A percentile compares a stretch with the other conserved stretches of the same genome.
Evolutionary conservation across 208 protist species (phyloP).

Genomic region (Leishmania martiniquensis): DNA sequence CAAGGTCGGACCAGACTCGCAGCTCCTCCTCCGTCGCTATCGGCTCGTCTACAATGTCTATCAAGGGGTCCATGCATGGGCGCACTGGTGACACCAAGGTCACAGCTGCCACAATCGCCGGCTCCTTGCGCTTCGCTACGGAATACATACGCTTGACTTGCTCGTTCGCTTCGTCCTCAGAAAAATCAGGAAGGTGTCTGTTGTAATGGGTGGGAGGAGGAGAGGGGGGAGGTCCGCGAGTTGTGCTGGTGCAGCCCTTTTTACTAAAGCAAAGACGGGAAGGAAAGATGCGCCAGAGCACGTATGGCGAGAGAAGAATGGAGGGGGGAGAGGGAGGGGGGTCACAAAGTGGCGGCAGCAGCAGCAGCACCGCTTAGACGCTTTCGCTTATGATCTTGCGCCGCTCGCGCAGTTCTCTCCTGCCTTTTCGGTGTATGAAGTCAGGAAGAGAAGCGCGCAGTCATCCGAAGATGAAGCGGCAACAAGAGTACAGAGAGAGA

Average conservation of each 20-base stretch:
- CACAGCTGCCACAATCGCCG: conserved; percentile 7
- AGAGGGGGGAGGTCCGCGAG: background rate
- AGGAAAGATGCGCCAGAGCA: no score
- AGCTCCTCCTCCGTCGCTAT: conserved; percentile 29
- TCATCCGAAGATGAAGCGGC: no score
- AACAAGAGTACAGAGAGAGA: no score
- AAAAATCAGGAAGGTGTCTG: background rate
- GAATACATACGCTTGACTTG: conserved; percentile 6
- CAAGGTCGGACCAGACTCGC: conserved; percentile 27
- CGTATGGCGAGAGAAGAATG: background rate
- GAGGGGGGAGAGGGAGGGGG: background rate
- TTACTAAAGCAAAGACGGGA: background rate
- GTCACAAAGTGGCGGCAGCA: no score
- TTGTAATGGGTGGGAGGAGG: no score
- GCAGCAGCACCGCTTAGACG: no score
- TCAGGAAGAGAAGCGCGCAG: no score
- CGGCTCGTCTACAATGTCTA: conserved; percentile 18
- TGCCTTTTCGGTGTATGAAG: no score
- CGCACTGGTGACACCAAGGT: conserved; percentile 4
- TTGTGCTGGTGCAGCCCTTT: background rate
- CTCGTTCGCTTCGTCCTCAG: background rate
- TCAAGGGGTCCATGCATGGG: conserved; percentile 6
- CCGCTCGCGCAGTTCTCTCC: no score
- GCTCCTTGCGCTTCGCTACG: conserved; percentile 29
- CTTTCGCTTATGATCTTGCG: no score